Conservation (phyloP, 371 early-diverging fungal species). For the Enteropsectra breve region DNA sequence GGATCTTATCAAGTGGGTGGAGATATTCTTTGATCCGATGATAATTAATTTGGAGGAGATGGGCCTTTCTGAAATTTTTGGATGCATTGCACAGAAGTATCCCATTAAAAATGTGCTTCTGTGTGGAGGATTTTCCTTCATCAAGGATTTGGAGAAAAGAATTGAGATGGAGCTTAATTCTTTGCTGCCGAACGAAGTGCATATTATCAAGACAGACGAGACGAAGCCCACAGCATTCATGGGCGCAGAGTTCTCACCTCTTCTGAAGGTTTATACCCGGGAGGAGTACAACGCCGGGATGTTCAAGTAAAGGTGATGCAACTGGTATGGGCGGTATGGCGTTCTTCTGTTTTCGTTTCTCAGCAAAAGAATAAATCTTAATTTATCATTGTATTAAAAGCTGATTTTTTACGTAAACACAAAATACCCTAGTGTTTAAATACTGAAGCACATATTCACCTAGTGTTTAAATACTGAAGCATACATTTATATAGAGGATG, state of each 20-base stretch:
- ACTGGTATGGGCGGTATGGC: too few species aligned
- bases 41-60: constrained; percentile 53
- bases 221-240: constrained; percentile 51
- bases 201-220: constrained; percentile 35
- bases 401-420: too few species aligned
- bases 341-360: too few species aligned
- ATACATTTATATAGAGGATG: too few species aligned
- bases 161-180: constrained; percentile 49
- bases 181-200: constrained; percentile 17
- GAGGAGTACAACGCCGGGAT: constrained; percentile 9
- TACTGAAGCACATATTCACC: too few species aligned
- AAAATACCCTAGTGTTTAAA: too few species aligned
- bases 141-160: constrained; percentile 52
- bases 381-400: too few species aligned
- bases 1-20: constrained; percentile 52
- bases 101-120: constrained; percentile 51
- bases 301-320: too few species aligned
- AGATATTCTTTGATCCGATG: constrained; percentile 57
- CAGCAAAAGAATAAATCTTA: too few species aligned
- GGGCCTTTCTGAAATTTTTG: constrained; percentile 57
- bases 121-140: constrained; percentile 59
- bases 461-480: too few species aligned
- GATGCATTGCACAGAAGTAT: constrained; percentile 26
- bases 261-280: constrained; percentile 1
- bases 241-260: background rate